Evolutionary conservation across 441 rosid species (phyloP).

Genomic region (Lepidium campestre): DNA sequence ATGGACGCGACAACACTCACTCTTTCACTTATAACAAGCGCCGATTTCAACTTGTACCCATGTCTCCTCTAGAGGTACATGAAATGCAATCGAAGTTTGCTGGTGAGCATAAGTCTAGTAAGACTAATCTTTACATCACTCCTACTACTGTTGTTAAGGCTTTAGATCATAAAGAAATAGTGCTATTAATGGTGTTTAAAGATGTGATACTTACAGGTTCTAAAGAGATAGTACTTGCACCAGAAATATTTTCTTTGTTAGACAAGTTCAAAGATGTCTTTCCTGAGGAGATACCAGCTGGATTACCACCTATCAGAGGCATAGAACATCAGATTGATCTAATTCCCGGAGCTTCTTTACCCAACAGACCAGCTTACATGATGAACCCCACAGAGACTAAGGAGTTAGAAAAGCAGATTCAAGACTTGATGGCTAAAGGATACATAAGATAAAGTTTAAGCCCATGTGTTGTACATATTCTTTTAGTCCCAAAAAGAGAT

Average conservation of each 20-base stretch:
- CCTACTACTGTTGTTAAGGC: not conserved
- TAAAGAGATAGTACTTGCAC: not conserved
- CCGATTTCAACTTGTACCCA: not conserved
- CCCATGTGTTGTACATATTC: not conserved
- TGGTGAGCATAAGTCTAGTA: not conserved
- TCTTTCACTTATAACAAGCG: not conserved
- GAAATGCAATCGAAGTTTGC: accelerated
- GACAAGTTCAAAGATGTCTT: not conserved
- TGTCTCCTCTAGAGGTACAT: not conserved
- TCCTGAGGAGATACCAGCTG: not conserved
- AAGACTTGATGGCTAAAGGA: not conserved
- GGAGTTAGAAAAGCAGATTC: not conserved
- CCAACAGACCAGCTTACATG: not conserved
- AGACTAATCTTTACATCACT: not conserved
- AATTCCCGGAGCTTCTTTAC: not conserved
- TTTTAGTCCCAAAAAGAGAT: no score
- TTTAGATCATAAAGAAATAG: not conserved
- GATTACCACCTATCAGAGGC: not conserved
- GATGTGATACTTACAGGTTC: not conserved
- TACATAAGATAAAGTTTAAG: no score
- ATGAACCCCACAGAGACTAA: not conserved
- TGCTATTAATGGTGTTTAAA: not conserved
- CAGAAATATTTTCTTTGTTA: not conserved
- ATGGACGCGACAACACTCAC: not conserved
- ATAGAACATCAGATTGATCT: not conserved